Conservation (phyloP, 2,329 filamentous ascomycete species). For the Apiospora saccharicola region DNA sequence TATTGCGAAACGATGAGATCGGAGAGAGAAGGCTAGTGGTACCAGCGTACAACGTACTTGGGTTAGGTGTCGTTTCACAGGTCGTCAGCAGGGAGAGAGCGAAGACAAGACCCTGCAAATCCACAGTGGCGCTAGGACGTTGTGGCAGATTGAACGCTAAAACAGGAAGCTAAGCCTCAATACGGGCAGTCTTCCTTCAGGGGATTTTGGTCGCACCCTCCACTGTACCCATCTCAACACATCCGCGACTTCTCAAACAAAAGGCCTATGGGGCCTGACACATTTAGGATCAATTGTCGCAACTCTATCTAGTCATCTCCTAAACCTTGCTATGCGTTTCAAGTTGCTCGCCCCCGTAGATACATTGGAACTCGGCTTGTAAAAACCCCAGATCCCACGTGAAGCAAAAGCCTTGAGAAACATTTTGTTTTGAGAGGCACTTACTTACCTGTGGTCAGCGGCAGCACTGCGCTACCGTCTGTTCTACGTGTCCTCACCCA, state of each 20-base stretch:
- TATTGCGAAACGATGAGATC: conserved; percentile 17
- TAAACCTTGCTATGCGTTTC: background rate
- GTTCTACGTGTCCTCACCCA: background rate
- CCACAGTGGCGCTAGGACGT: conserved; percentile 7
- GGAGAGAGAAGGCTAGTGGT: background rate
- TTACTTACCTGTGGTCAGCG: background rate
- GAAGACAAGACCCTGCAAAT: conserved; percentile 3
- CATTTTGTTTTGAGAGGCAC: background rate
- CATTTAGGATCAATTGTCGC: conserved; percentile 4
- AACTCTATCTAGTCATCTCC: background rate
- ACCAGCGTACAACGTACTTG: conserved; percentile 9
- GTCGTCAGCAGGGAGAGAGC: conserved; percentile 7
- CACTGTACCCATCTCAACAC: background rate
- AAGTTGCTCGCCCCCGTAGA: background rate
- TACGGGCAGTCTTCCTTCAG: background rate
- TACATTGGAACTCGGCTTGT: background rate
- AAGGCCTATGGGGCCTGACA: conserved; percentile 5
- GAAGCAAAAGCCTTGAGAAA: background rate
- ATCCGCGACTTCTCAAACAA: conserved; percentile 2
- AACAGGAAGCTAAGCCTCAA: conserved; percentile 13
- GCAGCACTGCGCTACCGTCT: background rate
- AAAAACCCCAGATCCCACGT: too few species aligned
- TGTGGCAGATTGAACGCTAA: conserved; percentile 6
- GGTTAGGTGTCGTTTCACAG: conserved; percentile 19
- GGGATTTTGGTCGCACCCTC: background rate